Percentiles rank a stretch among this genome's conserved stretches.
phyloP scores from a whole-genome alignment of 1,284 basidiomycete genomes.

The Kalmanozyma brasiliensis region DNA sequence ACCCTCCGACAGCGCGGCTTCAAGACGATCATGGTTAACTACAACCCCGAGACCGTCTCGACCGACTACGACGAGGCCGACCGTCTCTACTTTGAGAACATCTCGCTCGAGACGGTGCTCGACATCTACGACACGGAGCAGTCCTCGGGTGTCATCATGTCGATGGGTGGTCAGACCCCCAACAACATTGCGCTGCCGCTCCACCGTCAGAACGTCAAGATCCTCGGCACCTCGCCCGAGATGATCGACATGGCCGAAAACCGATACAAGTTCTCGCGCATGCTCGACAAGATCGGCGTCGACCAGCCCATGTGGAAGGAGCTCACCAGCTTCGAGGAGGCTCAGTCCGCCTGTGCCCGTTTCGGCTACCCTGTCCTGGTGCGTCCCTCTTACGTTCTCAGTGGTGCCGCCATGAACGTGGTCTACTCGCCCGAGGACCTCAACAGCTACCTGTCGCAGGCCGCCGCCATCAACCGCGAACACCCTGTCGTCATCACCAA shows the following conservation, averaged over 20 bases:
- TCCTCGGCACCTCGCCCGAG: constrained; percentile 97
- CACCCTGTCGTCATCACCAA: constrained; percentile 98
- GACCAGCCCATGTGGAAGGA: constrained; percentile 99
- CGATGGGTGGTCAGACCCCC: constrained; percentile 98
- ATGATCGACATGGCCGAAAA: constrained; percentile 99
- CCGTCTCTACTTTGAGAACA: constrained; percentile 97
- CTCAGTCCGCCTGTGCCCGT: constrained; percentile 71
- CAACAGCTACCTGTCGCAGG: constrained; percentile 89
- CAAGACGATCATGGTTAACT: constrained; percentile 99
- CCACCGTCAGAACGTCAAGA: constrained; percentile 94
- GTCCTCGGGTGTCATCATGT: constrained; percentile 89
- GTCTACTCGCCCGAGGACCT: constrained; percentile 93
- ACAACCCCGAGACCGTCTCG: constrained; percentile 98
- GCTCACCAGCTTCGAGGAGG: constrained; percentile 88
- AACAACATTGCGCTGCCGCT: constrained; percentile 97
- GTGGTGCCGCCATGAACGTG: constrained; percentile 99
- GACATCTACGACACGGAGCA: constrained; percentile 95
- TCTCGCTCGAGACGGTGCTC: constrained; percentile 92
- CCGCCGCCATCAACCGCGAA: constrained; percentile 95
- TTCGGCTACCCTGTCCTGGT: constrained; percentile 92
- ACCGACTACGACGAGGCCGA: constrained; percentile 99
- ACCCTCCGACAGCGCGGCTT: constrained; percentile 93
- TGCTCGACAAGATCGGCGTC: constrained; percentile 95
- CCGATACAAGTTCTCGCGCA: constrained; percentile 97
- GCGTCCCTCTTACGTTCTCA: constrained; percentile 95